Percentiles rank a stretch among this genome's conserved stretches.
Evolutionary conservation across 768 basidiomycete species (phyloP).

Genomic region (Rhodotorula babjevae): DNA sequence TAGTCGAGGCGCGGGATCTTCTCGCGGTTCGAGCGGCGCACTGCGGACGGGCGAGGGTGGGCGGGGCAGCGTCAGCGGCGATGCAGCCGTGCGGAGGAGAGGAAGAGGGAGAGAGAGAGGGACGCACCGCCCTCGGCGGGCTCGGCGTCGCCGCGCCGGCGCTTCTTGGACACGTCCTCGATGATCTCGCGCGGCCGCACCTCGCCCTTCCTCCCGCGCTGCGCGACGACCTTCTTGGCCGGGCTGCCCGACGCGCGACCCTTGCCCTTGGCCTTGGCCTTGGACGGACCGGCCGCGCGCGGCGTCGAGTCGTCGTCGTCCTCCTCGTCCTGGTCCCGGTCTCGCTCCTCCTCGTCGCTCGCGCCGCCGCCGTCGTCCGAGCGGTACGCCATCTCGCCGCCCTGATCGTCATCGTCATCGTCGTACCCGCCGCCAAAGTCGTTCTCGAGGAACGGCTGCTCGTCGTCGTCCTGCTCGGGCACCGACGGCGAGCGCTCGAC

Average conservation of each 20-base stretch:
- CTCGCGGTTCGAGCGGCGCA: slow-evolving; percentile 67
- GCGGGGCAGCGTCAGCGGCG: background rate
- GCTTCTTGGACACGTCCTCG: slow-evolving; percentile 6
- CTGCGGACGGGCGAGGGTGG: slow-evolving; percentile 45
- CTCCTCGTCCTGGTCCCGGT: too few relatives aligned
- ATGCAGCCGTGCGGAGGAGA: background rate
- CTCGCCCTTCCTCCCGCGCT: background rate
- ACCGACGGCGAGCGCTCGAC: background rate
- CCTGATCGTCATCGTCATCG: background rate
- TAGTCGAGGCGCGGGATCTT: slow-evolving; percentile 72
- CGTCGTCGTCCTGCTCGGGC: background rate
- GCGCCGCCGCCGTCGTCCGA: slow-evolving; percentile 5
- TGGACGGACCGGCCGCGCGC: slow-evolving; percentile 1
- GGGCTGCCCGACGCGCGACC: background rate
- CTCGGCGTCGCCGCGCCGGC: slow-evolving; percentile 8
- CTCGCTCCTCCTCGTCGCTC: slow-evolving; percentile 15
- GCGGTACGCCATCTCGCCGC: background rate
- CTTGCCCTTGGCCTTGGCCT: slow-evolving; percentile 17
- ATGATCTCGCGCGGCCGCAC: background rate
- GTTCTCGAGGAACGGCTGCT: background rate
- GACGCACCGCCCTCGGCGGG: slow-evolving; percentile 40
- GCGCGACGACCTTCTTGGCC: background rate
- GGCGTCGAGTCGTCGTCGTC: background rate
- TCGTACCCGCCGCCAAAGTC: slow-evolving; percentile 12
- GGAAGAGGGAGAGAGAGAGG: too few relatives aligned